These are phyloP conservation scores for Rhodotorula mucilaginosa DNA, from an alignment of 1,284 basidiomycete genomes.

Conservation along the genomic window DNA sequence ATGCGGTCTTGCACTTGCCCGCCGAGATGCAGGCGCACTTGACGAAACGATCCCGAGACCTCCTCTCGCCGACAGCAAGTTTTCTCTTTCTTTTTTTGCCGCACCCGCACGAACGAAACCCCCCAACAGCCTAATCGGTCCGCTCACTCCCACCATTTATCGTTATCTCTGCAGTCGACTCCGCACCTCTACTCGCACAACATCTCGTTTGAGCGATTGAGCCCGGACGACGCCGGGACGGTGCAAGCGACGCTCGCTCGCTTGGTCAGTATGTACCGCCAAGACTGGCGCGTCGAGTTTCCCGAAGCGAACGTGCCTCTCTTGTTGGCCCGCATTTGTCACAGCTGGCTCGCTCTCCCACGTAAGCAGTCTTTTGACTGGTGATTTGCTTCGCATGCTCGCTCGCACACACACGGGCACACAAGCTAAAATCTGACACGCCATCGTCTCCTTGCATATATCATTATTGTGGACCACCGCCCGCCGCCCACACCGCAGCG, in stretches of 20 bases:
- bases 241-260: constrained; percentile 12
- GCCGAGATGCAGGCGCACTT: constrained; percentile 35
- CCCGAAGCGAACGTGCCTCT: constrained; percentile 28
- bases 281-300: constrained; percentile 35
- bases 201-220: not conserved
- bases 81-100: no score
- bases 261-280: constrained; percentile 28
- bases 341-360: constrained; percentile 16
- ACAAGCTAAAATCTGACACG: no score
- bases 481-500: constrained; percentile 14
- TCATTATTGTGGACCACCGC: no score
- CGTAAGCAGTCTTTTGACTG: constrained; percentile 13
- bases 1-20: constrained; percentile 30
- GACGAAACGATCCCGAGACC: not conserved
- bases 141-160: no score
- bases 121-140: no score
- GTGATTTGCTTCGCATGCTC: not conserved
- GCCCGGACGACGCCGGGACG: not conserved
- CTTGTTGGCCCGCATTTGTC: constrained; percentile 17
- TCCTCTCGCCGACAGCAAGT: constrained; percentile 19
- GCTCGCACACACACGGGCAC: not conserved
- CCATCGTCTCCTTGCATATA: no score
- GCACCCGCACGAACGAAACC: not conserved
- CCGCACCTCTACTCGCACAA: constrained; percentile 10
- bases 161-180: constrained; percentile 1